Conservation (phyloP, 148 eudicot species). For the Silene latifolia region DNA sequence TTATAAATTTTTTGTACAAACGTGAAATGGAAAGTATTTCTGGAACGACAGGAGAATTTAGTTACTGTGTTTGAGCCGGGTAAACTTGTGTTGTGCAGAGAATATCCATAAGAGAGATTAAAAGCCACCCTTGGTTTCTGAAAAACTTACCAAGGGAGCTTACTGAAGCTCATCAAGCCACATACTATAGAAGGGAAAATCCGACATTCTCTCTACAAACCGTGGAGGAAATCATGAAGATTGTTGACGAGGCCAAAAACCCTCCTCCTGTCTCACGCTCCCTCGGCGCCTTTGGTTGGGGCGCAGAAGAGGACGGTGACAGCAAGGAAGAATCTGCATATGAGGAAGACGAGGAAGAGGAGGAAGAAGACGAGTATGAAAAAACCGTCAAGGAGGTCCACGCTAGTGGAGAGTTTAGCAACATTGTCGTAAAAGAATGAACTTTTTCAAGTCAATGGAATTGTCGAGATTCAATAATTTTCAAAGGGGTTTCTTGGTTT, state of each 20-base stretch:
- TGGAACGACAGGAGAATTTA: background rate
- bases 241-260: slow-evolving; percentile 67
- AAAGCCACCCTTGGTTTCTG: slow-evolving; percentile 72
- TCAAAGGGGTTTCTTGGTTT: background rate
- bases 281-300: slow-evolving; percentile 65
- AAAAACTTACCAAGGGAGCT: slow-evolving; percentile 79
- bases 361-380: slow-evolving; percentile 68
- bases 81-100: slow-evolving; percentile 43
- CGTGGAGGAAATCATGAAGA: slow-evolving; percentile 75
- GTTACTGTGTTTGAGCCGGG: background rate
- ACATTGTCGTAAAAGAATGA: slow-evolving; percentile 9
- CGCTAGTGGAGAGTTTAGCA: slow-evolving; percentile 61
- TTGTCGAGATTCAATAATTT: background rate
- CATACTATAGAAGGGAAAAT: slow-evolving; percentile 61
- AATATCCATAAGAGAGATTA: slow-evolving; percentile 60
- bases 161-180: slow-evolving; percentile 58
- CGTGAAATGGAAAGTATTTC: too few relatives aligned
- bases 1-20: too few relatives aligned
- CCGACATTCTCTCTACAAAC: slow-evolving; percentile 70
- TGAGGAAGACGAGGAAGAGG: slow-evolving; percentile 44
- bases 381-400: slow-evolving; percentile 77
- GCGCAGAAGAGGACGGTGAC: slow-evolving; percentile 54
- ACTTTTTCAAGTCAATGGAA: background rate
- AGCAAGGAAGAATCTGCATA: slow-evolving; percentile 34
- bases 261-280: slow-evolving; percentile 55